Evolutionary conservation across 257 asterid genomes (phyloP).

Genomic region (Salvia hispanica): DNA sequence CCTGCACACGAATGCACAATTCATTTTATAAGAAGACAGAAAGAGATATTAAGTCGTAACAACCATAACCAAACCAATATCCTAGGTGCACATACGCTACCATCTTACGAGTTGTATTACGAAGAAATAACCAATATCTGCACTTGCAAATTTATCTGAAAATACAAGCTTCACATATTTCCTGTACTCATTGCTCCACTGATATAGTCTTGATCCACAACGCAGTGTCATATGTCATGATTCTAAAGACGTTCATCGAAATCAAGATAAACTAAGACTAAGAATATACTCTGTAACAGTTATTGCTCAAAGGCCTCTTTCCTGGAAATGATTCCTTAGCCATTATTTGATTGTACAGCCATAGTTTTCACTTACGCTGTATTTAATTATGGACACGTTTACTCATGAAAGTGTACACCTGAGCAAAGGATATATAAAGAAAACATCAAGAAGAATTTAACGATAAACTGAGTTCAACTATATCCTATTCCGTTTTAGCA

Average conservation of each 20-base stretch:
- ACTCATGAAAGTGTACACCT: background rate
- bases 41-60: background rate
- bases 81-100: background rate
- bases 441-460: background rate
- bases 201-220: background rate
- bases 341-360: background rate
- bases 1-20: conserved; percentile 46
- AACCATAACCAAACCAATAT: conserved; percentile 3
- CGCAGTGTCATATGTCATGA: background rate
- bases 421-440: background rate
- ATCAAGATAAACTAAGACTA: background rate
- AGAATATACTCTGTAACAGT: background rate
- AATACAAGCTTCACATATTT: background rate
- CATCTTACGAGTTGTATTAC: background rate
- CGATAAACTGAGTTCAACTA: background rate
- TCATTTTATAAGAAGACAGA: conserved; percentile 1
- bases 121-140: background rate
- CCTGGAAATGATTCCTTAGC: background rate
- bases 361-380: background rate
- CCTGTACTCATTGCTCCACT: background rate
- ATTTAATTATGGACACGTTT: background rate
- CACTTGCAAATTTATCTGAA: background rate
- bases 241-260: background rate
- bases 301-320: background rate
- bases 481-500: background rate